Base-by-base conservation (phyloP, 208 protist genomes). In the Trypanosoma boissoni region DNA sequence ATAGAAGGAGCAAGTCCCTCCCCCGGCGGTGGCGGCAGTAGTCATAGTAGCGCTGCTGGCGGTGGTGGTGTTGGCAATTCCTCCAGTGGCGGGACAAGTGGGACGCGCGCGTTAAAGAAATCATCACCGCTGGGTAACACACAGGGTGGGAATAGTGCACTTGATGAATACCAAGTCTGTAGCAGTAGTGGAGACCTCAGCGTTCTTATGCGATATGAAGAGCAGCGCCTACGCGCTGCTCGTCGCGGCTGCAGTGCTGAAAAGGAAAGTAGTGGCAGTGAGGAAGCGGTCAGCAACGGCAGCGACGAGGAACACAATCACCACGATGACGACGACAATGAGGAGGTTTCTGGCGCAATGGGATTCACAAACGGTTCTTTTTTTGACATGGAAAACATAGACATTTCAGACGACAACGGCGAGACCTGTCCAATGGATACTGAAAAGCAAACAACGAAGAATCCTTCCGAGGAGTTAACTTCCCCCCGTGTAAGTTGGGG, bases 101-200 rank as follows among this genome's bases (percentile, higher is more conserved):
- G n/a, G n/a, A n/a, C n/a, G n/a, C n/a, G n/a, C n/a, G n/a, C n/a
- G n/a, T n/a, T n/a, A n/a, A 24, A 50, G 44, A 29, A 6, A 14
- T 6, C 26, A 50, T 50, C 21, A 31, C 58, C 2, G 39, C 43
- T 39, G 43, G n/a, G n/a, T n/a, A n/a, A n/a, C n/a, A n/a, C n/a
- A n/a, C 32, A 18, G 36, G 32, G 23, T 31, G 41, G 10, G 43
- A 27, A 20, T 37, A 21, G 21, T 68, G 54, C 41, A 54, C 42
- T 36, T 45, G 43, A 48, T 37, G 72, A 81, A 9, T 68, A 70
- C 52, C 53, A 75, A 27, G 54, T 91, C 37, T 66, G 61, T 58
- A 88, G 81, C 69, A 64, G 61, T 62, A 91, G 84, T 58, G 84
- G 84, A 0, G 80, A 91, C 51, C 74, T 91, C 24, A 77, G 54